Conservation (phyloP, 768 basidiomycete genomes). For the Mycena floridula region DNA sequence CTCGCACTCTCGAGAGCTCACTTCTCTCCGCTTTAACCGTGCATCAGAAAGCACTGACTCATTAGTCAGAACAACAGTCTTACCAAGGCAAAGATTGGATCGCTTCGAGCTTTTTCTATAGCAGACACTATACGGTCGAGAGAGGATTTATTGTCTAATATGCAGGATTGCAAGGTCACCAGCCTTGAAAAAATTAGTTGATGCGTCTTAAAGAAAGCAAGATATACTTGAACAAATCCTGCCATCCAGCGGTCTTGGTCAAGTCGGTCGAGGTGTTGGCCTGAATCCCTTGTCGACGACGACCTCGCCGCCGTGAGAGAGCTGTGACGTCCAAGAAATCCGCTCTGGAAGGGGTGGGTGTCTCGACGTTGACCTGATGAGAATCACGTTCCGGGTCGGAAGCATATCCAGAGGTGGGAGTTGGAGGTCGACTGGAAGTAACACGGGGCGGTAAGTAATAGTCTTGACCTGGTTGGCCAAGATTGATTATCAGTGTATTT, state of each 20-base stretch:
- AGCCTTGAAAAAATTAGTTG: too few species aligned
- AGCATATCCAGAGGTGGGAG: slow-evolving; percentile 57
- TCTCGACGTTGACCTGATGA: slow-evolving; percentile 31
- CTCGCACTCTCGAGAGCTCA: slow-evolving; percentile 56
- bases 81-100: slow-evolving; percentile 36
- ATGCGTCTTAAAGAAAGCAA: neutral
- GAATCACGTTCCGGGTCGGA: slow-evolving; percentile 66
- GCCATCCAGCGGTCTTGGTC: slow-evolving; percentile 49
- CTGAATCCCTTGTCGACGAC: slow-evolving; percentile 15
- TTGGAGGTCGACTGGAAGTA: slow-evolving; percentile 36
- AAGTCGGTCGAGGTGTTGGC: slow-evolving; percentile 9
- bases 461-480: slow-evolving; percentile 55
- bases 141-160: slow-evolving; percentile 44
- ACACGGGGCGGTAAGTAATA: slow-evolving; percentile 47
- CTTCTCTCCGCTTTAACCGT: slow-evolving; percentile 52
- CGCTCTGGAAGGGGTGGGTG: slow-evolving; percentile 3
- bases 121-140: slow-evolving; percentile 41
- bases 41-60: slow-evolving; percentile 3
- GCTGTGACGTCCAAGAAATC: slow-evolving; percentile 13
- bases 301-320: slow-evolving; percentile 26
- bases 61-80: slow-evolving; percentile 14
- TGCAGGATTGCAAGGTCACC: slow-evolving; percentile 44
- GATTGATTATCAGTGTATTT: slow-evolving; percentile 65
- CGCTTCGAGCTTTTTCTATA: slow-evolving; percentile 40
- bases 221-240: slow-evolving; percentile 63